Evolutionary conservation across 495 filamentous ascomycete genomes (phyloP).

Genomic region (Aspergillus olivimuriae): DNA sequence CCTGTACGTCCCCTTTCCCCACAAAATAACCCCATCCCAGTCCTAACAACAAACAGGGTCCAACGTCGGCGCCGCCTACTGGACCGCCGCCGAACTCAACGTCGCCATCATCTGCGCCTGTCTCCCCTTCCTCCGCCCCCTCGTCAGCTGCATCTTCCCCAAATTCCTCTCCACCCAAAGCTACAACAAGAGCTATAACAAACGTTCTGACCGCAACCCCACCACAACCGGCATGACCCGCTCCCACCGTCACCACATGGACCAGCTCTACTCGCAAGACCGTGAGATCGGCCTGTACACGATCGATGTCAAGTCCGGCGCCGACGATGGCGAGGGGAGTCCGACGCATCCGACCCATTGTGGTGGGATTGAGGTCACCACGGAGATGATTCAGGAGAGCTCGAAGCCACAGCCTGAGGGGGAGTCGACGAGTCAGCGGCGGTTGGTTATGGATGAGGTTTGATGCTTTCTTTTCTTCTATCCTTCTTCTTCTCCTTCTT

Average conservation of each 20-base stretch:
- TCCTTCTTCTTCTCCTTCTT: not conserved
- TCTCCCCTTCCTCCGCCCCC: constrained; percentile 76
- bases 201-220: constrained; percentile 14
- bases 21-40: not conserved
- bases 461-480: not conserved
- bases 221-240: constrained; percentile 15
- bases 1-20: constrained; percentile 47
- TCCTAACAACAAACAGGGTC: constrained; percentile 22
- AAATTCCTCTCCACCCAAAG: constrained; percentile 46
- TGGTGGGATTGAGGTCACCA: constrained; percentile 31
- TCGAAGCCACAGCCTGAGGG: constrained; percentile 8
- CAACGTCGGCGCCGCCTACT: constrained; percentile 52
- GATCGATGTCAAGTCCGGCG: constrained; percentile 24
- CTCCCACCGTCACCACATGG: constrained; percentile 12
- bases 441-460: constrained; percentile 16
- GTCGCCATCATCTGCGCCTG: constrained; percentile 76
- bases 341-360: constrained; percentile 7
- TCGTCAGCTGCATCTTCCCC: constrained; percentile 69
- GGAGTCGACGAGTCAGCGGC: constrained; percentile 17
- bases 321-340: not conserved
- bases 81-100: constrained; percentile 84
- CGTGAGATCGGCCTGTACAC: constrained; percentile 29
- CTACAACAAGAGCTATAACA: constrained; percentile 10
- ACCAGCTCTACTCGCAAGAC: constrained; percentile 21
- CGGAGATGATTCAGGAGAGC: constrained; percentile 28